Evolutionary conservation across 2,329 filamentous ascomycete genomes (phyloP), one percentile per base, ranked within the genome.

Genomic region (Curvularia eragrostidis): DNA sequence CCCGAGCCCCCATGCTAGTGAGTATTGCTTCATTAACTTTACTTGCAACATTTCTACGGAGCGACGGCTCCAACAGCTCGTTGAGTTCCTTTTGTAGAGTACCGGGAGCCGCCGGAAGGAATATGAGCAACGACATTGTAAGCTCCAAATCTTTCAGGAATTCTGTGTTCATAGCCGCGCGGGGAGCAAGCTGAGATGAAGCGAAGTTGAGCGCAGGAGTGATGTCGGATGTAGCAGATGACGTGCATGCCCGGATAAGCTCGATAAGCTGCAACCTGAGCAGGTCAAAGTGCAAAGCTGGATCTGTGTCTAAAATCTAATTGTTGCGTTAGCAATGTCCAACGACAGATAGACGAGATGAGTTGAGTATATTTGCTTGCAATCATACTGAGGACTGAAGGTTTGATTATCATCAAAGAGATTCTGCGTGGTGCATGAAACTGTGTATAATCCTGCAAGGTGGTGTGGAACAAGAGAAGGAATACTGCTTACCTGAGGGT

Each of bases 381-480:
- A 62, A 73, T 96, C 91, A 95, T 93, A 89, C 86, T 90, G 87
- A 91, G 86, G 87, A 91, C 87, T 91, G 88, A 91, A 90, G 88
- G 71, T 75, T 85, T 87, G 82, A 83, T 89, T 88, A 85, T 98
- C 94, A 96, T 96, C 95, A 95, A 87, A 86, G 88, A 67, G 56
- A 70, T 87, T 98, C 95, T 92, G 95, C 93, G 95, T 99, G 95
- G 95, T 99, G 95, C 95, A 99, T 99, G 94, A 96, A 88, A 93
- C 84, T 90, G 65, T 85, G 84, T 91, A 83, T 97, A 97, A 99
- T 99, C 95, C 95, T 93, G 80, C 85, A 84, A 86, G 41, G 58
- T 66, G 61, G 19, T 36, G 23, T 44, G 10, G 18, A 47, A 41
- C 32, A 38, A 32, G n/a, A 9, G 23, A 28, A 12, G 30, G 18